Conservation (phyloP, 108 stramenopile genomes). For the Fistulifera solaris region DNA sequence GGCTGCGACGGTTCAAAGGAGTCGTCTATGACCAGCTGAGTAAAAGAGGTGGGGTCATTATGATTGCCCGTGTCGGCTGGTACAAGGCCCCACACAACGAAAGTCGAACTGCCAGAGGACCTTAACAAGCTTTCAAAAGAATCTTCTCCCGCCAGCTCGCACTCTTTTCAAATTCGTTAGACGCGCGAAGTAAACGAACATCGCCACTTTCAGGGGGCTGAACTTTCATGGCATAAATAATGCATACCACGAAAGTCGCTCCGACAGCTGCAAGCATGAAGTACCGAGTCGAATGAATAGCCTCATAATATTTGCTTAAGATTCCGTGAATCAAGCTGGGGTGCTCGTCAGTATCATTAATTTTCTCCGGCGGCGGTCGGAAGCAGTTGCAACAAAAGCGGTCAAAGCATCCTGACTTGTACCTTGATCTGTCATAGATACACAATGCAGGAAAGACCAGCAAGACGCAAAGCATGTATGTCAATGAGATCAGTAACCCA, state of each 20-base stretch:
- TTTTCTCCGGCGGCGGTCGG: no score
- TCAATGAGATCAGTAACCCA: conserved; percentile 39
- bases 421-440: conserved; percentile 25
- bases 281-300: conserved; percentile 31
- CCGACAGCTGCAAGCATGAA: conserved; percentile 16
- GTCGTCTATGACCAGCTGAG: conserved; percentile 35
- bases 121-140: conserved; percentile 16
- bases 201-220: conserved; percentile 28
- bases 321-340: conserved; percentile 28
- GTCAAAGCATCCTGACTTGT: no score
- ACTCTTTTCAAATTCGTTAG: conserved; percentile 24
- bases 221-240: conserved; percentile 19
- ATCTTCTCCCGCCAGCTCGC: conserved; percentile 28
- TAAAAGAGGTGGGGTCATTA: conserved; percentile 27
- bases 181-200: conserved; percentile 19
- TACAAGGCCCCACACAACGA: conserved; percentile 23
- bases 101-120: conserved; percentile 19
- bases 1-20: conserved; percentile 27
- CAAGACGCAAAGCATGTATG: conserved; percentile 34
- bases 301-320: conserved; percentile 18
- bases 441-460: conserved; percentile 50
- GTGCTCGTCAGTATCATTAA: no score
- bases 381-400: no score
- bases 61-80: conserved; percentile 40
- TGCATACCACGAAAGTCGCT: conserved; percentile 16